Conservation (phyloP, 345 rosid genomes). For the Lepidium didymum region DNA sequence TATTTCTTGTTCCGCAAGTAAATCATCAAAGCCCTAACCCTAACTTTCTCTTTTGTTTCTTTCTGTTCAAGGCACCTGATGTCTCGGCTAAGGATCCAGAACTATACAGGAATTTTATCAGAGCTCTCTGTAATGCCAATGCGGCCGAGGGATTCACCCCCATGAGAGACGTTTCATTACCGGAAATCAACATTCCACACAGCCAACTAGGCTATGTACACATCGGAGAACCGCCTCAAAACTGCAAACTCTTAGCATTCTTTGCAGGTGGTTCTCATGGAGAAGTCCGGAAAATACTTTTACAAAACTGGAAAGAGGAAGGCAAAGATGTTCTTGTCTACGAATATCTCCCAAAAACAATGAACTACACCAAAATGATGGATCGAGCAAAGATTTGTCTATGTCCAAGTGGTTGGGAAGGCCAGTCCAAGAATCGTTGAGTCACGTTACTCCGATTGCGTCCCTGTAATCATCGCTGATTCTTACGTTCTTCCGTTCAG, state of each 20-base stretch:
- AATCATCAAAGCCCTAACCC: not conserved
- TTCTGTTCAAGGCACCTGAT: conserved; percentile 50
- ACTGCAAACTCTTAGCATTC: conserved; percentile 52
- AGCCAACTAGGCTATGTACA: conserved; percentile 20
- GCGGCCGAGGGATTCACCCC: conserved; percentile 60
- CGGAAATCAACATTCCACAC: conserved; percentile 33
- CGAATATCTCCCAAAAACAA: conserved; percentile 34
- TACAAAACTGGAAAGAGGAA: conserved; percentile 59
- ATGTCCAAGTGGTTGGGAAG: conserved; percentile 61
- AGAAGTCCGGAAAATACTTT: conserved; percentile 33
- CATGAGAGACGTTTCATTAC: conserved; percentile 54
- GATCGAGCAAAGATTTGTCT: conserved; percentile 43
- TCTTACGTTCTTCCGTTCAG: conserved; percentile 47
- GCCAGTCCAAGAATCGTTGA: conserved; percentile 60
- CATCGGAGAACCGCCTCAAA: conserved; percentile 7
- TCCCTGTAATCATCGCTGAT: conserved; percentile 50
- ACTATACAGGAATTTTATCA: conserved; percentile 45
- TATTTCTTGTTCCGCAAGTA: not conserved
- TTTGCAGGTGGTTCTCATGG: conserved; percentile 71
- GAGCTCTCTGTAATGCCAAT: conserved; percentile 82
- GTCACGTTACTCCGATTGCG: conserved; percentile 44
- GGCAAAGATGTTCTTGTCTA: conserved; percentile 48
- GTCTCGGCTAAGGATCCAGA: conserved; percentile 39
- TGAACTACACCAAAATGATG: conserved; percentile 40
- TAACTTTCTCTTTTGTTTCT: not conserved